These are phyloP conservation scores for Colletotrichum godetiae DNA, from an alignment of 2,329 filamentous ascomycete genomes.

Conservation along the genomic window DNA sequence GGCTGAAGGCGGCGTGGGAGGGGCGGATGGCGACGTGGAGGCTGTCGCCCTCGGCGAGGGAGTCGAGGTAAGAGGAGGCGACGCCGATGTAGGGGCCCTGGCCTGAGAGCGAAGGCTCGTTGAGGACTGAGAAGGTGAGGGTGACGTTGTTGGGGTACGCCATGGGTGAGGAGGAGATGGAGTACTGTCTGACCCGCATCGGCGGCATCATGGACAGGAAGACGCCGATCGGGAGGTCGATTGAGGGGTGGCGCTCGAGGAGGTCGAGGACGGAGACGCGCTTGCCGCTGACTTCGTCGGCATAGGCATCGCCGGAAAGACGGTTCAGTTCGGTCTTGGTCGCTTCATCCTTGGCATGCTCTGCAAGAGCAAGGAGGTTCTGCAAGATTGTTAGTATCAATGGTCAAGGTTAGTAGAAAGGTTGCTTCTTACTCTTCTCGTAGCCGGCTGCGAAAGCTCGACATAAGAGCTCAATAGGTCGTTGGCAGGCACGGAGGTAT, in stretches of 20 bases:
- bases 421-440: slow-evolving; percentile 65
- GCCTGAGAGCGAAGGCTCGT: slow-evolving; percentile 60
- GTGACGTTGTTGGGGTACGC: slow-evolving; percentile 65
- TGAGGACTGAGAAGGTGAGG: slow-evolving; percentile 72
- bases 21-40: slow-evolving; percentile 62
- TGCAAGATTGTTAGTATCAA: slow-evolving; percentile 41
- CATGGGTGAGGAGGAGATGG: slow-evolving; percentile 77
- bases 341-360: slow-evolving; percentile 47
- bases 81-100: slow-evolving; percentile 67
- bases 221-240: slow-evolving; percentile 67
- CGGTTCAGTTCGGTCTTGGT: slow-evolving; percentile 46
- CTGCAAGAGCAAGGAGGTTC: slow-evolving; percentile 44
- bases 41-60: slow-evolving; percentile 55
- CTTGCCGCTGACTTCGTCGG: slow-evolving; percentile 55
- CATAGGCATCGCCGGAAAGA: slow-evolving; percentile 52
- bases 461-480: slow-evolving; percentile 77
- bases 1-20: slow-evolving; percentile 52
- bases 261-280: slow-evolving; percentile 70
- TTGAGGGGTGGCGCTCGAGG: slow-evolving; percentile 65
- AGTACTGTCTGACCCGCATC: slow-evolving; percentile 62
- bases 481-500: slow-evolving; percentile 67
- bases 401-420: neutral
- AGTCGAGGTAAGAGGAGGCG: slow-evolving; percentile 69
- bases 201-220: slow-evolving; percentile 75
- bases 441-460: slow-evolving; percentile 78